phyloP scores from a whole-genome alignment of 345 rosid species.

The Eutrema heterophyllum region DNA sequence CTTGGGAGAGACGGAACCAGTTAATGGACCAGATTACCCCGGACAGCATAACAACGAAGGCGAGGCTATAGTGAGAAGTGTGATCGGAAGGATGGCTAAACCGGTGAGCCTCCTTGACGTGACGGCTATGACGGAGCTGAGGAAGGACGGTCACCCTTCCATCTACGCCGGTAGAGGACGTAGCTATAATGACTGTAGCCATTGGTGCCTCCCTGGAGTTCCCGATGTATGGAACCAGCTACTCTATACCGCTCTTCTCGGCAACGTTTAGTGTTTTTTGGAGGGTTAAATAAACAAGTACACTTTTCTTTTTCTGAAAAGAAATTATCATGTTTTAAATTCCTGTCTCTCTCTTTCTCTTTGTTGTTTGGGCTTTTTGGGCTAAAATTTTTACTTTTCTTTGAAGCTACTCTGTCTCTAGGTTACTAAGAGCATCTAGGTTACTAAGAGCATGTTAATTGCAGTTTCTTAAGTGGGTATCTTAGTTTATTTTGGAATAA shows the following conservation, averaged over 20 bases:
- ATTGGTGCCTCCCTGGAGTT: constrained; percentile 79
- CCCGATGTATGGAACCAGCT: constrained; percentile 79
- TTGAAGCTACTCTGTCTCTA: no score
- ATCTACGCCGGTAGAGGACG: constrained; percentile 35
- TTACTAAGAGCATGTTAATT: no score
- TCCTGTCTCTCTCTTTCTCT: neutral
- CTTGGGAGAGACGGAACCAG: constrained; percentile 49
- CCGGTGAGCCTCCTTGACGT: constrained; percentile 51
- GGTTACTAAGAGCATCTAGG: no score
- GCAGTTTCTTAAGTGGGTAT: no score
- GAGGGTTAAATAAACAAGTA: neutral
- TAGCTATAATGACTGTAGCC: constrained; percentile 48
- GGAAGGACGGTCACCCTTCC: constrained; percentile 71
- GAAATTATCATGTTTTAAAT: neutral
- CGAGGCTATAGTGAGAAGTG: constrained; percentile 36
- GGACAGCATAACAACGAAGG: constrained; percentile 27
- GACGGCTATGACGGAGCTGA: constrained; percentile 49
- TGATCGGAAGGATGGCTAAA: constrained; percentile 39
- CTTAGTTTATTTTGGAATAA: no score
- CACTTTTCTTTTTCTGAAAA: neutral
- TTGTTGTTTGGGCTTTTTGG: no score
- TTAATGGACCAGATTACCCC: constrained; percentile 37
- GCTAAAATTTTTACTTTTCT: no score
- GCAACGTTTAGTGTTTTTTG: neutral
- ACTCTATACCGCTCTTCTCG: constrained; percentile 33